Conservation (phyloP, 2,329 filamentous ascomycete genomes). For the Periconia sp. region DNA sequence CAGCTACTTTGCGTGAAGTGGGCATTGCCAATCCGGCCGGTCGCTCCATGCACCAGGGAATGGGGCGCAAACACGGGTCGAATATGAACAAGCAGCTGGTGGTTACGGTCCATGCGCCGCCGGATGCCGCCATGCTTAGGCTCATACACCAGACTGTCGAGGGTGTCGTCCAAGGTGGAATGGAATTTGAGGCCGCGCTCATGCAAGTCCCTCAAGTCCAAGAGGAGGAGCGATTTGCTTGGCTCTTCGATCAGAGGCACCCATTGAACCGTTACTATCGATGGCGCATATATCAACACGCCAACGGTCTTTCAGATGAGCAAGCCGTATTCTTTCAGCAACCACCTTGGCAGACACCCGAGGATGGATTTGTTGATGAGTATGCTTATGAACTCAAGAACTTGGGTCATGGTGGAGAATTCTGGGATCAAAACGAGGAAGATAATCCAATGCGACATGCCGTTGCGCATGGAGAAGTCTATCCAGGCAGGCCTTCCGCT, state of each 20-base stretch:
- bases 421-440: conserved; percentile 57
- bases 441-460: conserved; percentile 25
- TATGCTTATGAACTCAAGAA: conserved; percentile 76
- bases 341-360: conserved; percentile 71
- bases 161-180: conserved; percentile 73
- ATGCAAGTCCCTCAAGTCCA: conserved; percentile 87
- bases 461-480: conserved; percentile 30
- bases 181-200: conserved; percentile 86
- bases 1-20: conserved; percentile 30
- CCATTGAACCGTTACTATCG: conserved; percentile 84
- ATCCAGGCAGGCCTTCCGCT: conserved; percentile 28
- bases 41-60: conserved; percentile 1
- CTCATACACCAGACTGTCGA: conserved; percentile 90
- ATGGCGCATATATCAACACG: conserved; percentile 84
- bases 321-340: conserved; percentile 28
- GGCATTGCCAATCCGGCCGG: conserved; percentile 32
- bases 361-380: conserved; percentile 75
- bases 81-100: conserved; percentile 22
- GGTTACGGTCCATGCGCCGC: conserved; percentile 65
- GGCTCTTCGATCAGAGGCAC: conserved; percentile 81
- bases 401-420: conserved; percentile 83
- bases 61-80: conserved; percentile 11
- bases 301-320: conserved; percentile 56
- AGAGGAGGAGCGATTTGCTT: conserved; percentile 86
- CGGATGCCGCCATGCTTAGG: conserved; percentile 75